Base-by-base conservation (phyloP, 2,329 filamentous ascomycete species). In the Colletotrichum spinosum region DNA sequence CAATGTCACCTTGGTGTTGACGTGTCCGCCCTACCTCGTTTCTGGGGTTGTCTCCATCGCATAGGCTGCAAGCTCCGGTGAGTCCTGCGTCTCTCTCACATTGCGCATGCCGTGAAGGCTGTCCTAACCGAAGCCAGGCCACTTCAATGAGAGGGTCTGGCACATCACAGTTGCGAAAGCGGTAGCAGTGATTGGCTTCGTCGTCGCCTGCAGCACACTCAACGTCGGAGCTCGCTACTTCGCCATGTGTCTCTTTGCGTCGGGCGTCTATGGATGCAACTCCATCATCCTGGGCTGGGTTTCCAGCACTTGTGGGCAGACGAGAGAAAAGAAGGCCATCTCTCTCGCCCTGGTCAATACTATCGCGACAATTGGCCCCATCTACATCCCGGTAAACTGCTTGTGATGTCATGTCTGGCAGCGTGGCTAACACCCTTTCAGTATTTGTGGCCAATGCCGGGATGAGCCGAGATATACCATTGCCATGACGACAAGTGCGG, bases 11-110 rank as follows among this genome's bases (percentile, higher is more conserved):
- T 70, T 84, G 11, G 74, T 83, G 8, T 75, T 84, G 6, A 84
- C 81, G 0, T 77, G 75, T 55, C 83, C 83, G 0, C 83, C 83
- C 0, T 84, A 82, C 67, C 71, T 82, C 2, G 71, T 82, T 12
- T 81, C 82, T 0, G 80, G 77, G 6, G 76, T 76, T 15, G 75
- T 78, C 12, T 79, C 79, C 6, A 78, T 82, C 38, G 61, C 76
- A 1, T 77, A 78, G 11, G 80, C 78, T 1, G 77, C 78, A 70
- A 81, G 75, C 7, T 81, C 80, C 0, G 81, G 80, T 5, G 73
- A 73, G 10, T 25, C 25, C 25, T 25, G 25, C 25, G 25, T 25
- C 2, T 17, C 2, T 15, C 12, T 4, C 3, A 10, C 3, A 11
- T 25, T 25, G 15, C 8, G 8, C 17, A n/a, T 12, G 10, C 12